Percentiles rank a stretch among this genome's conserved stretches.
Evolutionary conservation across 2,329 filamentous ascomycete species (phyloP).

Genomic region (Aspergillus quadricinctus): DNA sequence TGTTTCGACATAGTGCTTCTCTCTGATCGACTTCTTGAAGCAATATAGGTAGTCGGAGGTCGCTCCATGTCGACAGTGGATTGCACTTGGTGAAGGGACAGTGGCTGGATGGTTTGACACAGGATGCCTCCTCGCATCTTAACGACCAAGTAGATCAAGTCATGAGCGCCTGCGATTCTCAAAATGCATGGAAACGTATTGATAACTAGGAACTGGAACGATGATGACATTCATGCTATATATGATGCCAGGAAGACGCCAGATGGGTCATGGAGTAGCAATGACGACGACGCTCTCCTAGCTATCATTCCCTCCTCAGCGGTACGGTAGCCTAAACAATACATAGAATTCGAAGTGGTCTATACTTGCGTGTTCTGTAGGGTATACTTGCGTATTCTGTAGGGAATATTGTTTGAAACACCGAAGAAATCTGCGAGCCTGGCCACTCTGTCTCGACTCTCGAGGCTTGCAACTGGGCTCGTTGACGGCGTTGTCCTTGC

Average conservation of each 20-base stretch:
- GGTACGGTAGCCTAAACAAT: background rate
- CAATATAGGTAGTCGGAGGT: background rate
- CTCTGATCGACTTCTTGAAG: background rate
- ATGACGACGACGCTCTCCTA: background rate
- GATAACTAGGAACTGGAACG: background rate
- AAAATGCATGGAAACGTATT: background rate
- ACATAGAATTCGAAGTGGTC: background rate
- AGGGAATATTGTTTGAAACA: background rate
- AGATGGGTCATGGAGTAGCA: background rate
- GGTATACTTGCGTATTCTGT: too few relatives aligned
- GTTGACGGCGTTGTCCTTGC: background rate
- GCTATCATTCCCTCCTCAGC: background rate
- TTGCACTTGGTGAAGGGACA: background rate
- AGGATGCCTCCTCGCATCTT: background rate
- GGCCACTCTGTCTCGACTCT: too few relatives aligned
- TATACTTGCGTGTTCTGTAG: too few relatives aligned
- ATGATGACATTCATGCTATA: background rate
- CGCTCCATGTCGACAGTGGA: background rate
- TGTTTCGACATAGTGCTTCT: background rate
- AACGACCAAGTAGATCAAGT: background rate
- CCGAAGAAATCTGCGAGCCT: too few relatives aligned
- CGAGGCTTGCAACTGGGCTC: background rate
- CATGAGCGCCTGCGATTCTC: too few relatives aligned
- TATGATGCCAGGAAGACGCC: background rate
- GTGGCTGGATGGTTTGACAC: background rate